phyloP scores from a whole-genome alignment of 345 rosid genomes.

The Gossypium anomalum region DNA sequence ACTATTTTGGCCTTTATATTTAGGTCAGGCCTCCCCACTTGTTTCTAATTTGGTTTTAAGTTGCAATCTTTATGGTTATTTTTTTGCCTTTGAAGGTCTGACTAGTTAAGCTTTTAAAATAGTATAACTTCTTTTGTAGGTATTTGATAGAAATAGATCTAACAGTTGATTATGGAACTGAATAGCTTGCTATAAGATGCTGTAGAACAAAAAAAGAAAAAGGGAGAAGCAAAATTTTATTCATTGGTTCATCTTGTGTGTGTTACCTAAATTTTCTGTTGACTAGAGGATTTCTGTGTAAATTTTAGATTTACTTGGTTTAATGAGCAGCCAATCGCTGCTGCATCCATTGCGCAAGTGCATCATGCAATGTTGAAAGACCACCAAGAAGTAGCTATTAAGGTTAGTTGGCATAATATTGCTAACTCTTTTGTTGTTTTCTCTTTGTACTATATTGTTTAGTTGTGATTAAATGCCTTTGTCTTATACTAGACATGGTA shows the following conservation, averaged over 20 bases:
- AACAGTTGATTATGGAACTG: not conserved
- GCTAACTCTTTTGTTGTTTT: not conserved
- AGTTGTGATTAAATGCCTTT: not conserved
- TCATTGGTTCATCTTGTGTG: not conserved
- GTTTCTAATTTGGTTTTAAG: not conserved
- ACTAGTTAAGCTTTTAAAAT: not conserved
- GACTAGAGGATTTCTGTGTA: conserved; percentile 11
- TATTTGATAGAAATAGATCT: not conserved
- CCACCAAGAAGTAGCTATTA: conserved; percentile 69
- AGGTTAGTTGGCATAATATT: conserved; percentile 40
- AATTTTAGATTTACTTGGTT: conserved; percentile 65
- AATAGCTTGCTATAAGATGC: not conserved
- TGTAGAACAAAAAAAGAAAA: not conserved
- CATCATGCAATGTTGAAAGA: conserved; percentile 67
- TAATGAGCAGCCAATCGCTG: conserved; percentile 84
- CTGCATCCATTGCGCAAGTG: conserved; percentile 96
- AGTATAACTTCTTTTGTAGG: not conserved
- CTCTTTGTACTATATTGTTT: conserved; percentile 9
- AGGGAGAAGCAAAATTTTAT: not conserved
- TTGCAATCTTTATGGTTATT: not conserved
- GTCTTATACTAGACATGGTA: not conserved
- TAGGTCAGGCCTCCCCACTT: not conserved
- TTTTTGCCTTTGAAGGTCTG: not conserved
- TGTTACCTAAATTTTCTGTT: not conserved
- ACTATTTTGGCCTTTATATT: not conserved